These are phyloP conservation scores for Ilex asprella DNA, from an alignment of 257 asterid genomes.

Conservation along the genomic window DNA sequence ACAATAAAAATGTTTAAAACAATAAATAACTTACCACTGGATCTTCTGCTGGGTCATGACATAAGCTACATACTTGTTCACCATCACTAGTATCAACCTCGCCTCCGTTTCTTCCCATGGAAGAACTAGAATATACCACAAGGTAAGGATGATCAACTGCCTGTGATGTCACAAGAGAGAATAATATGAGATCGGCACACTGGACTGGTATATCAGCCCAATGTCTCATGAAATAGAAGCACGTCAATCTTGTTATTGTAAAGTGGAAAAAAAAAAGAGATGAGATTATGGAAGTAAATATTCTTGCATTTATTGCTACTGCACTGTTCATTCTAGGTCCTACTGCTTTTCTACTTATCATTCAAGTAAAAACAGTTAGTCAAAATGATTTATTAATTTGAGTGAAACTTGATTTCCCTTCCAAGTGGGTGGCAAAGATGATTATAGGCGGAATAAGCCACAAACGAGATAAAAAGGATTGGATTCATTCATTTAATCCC, in stretches of 20 bases:
- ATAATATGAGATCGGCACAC: too few relatives aligned
- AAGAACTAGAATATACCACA: slow-evolving; percentile 68
- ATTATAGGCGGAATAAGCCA: too few relatives aligned
- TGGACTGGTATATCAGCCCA: too few relatives aligned
- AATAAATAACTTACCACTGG: slow-evolving; percentile 18
- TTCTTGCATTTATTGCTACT: slow-evolving; percentile 4
- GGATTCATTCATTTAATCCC: too few relatives aligned
- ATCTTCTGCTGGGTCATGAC: slow-evolving; percentile 75
- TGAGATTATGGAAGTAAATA: slow-evolving; percentile 1
- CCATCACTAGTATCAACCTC: slow-evolving; percentile 33
- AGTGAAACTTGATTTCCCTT: too few relatives aligned
- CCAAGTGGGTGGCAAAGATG: too few relatives aligned
- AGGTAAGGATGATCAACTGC: slow-evolving; percentile 99
- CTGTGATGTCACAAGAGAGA: slow-evolving; percentile 30
- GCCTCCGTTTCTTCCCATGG: slow-evolving; percentile 51
- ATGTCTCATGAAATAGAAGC: too few relatives aligned
- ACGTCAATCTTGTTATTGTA: not conserved
- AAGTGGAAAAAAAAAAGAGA: not conserved
- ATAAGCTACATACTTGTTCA: slow-evolving; percentile 50
- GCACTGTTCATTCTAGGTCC: slow-evolving; percentile 1
- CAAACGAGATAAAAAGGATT: too few relatives aligned
- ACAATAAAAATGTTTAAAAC: too few relatives aligned
- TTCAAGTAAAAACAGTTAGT: not conserved
- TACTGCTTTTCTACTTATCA: not conserved
- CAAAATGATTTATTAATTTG: too few relatives aligned